phyloP scores from a whole-genome alignment of 306 rosid species.

The Citrullus mucosospermus region DNA sequence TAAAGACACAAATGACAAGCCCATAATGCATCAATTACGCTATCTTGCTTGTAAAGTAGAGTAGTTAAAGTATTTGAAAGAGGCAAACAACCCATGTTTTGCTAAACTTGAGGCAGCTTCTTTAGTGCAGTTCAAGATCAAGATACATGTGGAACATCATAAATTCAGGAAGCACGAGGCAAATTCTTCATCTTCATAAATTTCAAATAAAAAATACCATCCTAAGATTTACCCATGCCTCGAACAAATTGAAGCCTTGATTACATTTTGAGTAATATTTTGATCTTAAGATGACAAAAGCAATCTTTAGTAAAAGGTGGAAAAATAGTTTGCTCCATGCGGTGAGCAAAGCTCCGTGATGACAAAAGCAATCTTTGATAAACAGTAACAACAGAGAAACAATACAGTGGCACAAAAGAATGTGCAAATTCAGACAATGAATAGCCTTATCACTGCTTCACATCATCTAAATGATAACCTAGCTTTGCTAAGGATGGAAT shows the following conservation, averaged over 20 bases:
- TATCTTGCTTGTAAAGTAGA: too few relatives aligned
- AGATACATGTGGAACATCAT: background rate
- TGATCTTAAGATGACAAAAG: background rate
- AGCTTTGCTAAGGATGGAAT: background rate
- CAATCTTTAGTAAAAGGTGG: too few relatives aligned
- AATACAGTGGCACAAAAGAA: background rate
- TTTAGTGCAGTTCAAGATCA: background rate
- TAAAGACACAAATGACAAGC: background rate
- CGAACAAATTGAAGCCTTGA: background rate
- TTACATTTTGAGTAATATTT: background rate
- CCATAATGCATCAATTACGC: background rate
- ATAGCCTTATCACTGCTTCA: background rate
- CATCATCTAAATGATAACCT: background rate
- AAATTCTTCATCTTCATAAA: background rate
- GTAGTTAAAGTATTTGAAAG: too few relatives aligned
- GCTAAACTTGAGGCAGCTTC: slow-evolving; percentile 1
- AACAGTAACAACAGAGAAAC: background rate
- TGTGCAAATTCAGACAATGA: background rate
- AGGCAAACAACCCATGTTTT: background rate
- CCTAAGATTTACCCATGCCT: background rate
- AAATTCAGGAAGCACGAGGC: background rate
- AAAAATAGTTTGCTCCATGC: too few relatives aligned
- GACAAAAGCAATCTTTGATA: background rate
- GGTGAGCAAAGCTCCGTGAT: too few relatives aligned
- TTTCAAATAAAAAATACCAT: background rate